phyloP scores from a whole-genome alignment of 768 basidiomycete species.

The Boletus subcaerulescens region DNA sequence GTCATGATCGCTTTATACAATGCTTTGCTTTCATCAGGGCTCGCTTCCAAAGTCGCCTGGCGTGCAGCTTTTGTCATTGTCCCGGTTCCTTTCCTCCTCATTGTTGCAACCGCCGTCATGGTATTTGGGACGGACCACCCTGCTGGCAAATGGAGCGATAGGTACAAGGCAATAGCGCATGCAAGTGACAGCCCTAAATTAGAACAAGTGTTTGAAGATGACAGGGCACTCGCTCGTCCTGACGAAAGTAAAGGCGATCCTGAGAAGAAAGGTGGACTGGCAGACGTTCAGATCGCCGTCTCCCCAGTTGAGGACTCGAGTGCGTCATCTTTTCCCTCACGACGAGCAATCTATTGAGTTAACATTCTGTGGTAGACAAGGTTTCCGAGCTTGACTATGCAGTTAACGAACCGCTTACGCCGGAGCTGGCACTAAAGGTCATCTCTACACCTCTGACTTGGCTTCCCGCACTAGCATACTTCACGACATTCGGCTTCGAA shows the following conservation, averaged over 20 bases:
- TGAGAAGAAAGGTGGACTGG: conserved; percentile 28
- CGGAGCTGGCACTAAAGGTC: background rate
- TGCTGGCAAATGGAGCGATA: conserved; percentile 8
- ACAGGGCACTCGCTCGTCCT: conserved; percentile 5
- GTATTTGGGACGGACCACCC: conserved; percentile 8
- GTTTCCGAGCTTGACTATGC: conserved; percentile 6
- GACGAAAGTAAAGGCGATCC: conserved; percentile 12
- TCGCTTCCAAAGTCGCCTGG: conserved; percentile 47
- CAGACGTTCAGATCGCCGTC: conserved; percentile 16
- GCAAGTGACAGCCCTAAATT: background rate
- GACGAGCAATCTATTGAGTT: background rate
- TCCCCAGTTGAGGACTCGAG: background rate
- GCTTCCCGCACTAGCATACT: conserved; percentile 2
- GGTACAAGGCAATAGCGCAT: conserved; percentile 4
- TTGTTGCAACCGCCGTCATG: conserved; percentile 31
- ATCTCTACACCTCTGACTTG: background rate
- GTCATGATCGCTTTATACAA: conserved; percentile 36
- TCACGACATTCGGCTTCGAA: conserved; percentile 5
- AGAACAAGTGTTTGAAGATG: conserved; percentile 4
- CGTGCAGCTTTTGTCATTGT: conserved; percentile 52
- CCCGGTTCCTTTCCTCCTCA: conserved; percentile 51
- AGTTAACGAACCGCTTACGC: background rate
- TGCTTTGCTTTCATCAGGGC: conserved; percentile 34
- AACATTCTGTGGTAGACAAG: conserved; percentile 11
- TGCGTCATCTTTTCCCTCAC: background rate